Evolutionary conservation across 345 rosid genomes (phyloP).

Genomic region (Citrus sp.): DNA sequence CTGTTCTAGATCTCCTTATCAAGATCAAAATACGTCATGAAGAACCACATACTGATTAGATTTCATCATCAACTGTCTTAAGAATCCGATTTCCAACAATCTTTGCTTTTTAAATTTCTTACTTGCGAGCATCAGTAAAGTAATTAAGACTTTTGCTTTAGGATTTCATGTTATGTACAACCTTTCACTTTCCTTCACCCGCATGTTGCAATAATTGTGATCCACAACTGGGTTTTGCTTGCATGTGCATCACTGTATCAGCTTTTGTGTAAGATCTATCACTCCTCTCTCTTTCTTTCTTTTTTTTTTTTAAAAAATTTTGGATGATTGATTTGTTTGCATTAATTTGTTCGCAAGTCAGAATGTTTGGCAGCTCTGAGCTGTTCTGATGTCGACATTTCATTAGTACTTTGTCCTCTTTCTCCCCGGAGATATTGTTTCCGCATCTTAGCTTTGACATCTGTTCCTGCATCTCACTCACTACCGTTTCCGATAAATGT

Average conservation of each 20-base stretch:
- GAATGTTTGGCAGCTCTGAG: conserved; percentile 10
- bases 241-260: background rate
- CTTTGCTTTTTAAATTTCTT: background rate
- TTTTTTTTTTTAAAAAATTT: no score
- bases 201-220: background rate
- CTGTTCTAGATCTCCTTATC: background rate
- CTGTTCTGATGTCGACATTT: conserved; percentile 38
- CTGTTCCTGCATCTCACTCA: background rate
- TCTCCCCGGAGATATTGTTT: background rate
- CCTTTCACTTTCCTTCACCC: background rate
- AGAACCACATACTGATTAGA: background rate
- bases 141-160: background rate
- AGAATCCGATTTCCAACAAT: conserved; percentile 3
- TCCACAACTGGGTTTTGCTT: conserved; percentile 13
- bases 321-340: no score
- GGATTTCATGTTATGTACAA: background rate
- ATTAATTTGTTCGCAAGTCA: no score
- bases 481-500: no score
- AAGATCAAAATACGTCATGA: background rate
- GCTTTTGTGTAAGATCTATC: conserved; percentile 12
- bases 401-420: conserved; percentile 5
- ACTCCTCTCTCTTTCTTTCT: no score
- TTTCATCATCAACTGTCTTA: background rate
- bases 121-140: background rate
- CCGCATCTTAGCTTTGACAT: conserved; percentile 2